Evolutionary conservation across 2,329 filamentous ascomycete genomes (phyloP), one percentile per base, ranked within the genome.

Genomic region (Aspergillus pseudoterreus): DNA sequence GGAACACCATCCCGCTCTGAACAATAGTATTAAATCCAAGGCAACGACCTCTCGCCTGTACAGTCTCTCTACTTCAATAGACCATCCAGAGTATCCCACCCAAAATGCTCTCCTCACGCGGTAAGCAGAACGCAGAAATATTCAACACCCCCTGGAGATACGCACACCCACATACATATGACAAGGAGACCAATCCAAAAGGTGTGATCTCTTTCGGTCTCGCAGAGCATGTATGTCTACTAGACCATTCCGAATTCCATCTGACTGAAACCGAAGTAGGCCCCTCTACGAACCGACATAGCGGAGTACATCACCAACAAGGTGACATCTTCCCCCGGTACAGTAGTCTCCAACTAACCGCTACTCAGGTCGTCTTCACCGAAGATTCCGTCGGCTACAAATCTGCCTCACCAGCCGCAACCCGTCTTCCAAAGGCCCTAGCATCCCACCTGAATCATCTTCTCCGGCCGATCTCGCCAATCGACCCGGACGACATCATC

Each of bases 371-470:
- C 41, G 53, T 55, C 17, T 66, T 74, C 22, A 60, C 63, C 15
- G 42, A 63, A 14, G 52, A 64, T 33, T 68, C 70, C 8, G 63
- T 76, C 47, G 68, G 68, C 46, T 79, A 79, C 57, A 66, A 67
- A 32, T 68, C 70, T 46, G 69, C 68, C 9, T 69, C 71, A 11
- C 66, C 60, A 54, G 71, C 72, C 6, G 70, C 67, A 22, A 57
- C 55, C 12, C 63, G 68, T 15, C 66, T 79, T n/a, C 71, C 71
- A 0, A 57, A 53, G 4, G 71, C 71, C 0, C 67, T 77, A 53
- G 70, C 75, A 12, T 59, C 57, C 2, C 71, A 75, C 52, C 56
- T 80, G 41, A 77, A 74, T 52, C 65, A 57, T 15, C 61, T 73
- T 42, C 73, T 80, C 53, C 56, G 64, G 0, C 71, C 76, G 3